A percentile compares a stretch with the other conserved stretches of the same genome.
Evolutionary conservation across 345 rosid species (phyloP).

Genomic region (Lepidium aucheri): DNA sequence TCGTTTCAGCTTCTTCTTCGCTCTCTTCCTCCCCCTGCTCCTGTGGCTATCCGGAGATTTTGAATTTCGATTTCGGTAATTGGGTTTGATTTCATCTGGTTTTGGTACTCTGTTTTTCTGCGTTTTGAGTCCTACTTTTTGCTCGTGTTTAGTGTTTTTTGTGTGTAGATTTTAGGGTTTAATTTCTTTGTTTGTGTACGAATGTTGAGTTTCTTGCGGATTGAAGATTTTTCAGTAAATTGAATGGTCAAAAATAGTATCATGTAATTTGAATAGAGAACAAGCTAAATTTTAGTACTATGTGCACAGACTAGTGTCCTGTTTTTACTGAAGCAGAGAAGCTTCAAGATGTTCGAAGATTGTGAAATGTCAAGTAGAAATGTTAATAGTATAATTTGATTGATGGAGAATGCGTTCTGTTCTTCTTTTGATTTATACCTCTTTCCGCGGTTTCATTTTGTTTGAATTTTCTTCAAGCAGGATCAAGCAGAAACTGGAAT

Average conservation of each 20-base stretch:
- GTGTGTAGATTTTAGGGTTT: neutral
- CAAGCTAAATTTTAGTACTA: neutral
- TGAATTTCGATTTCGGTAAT: slow-evolving; percentile 46
- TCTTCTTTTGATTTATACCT: neutral
- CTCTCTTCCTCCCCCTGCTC: slow-evolving; percentile 29
- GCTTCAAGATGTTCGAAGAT: neutral
- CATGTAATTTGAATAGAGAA: neutral
- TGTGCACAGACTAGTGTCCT: neutral
- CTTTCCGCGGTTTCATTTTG: neutral
- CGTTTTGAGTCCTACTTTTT: neutral
- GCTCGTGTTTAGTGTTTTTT: neutral
- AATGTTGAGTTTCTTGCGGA: neutral
- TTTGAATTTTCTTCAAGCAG: slow-evolving; percentile 26
- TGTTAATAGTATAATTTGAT: neutral
- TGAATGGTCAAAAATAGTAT: neutral
- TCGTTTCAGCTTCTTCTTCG: slow-evolving; percentile 18
- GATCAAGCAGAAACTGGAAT: slow-evolving; percentile 39
- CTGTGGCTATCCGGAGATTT: slow-evolving; percentile 36
- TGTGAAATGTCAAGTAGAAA: neutral
- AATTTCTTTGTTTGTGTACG: neutral
- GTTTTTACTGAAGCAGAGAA: neutral
- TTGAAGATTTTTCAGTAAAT: neutral
- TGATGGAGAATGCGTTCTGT: neutral
- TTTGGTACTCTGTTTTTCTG: neutral
- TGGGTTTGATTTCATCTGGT: neutral